Evolutionary conservation across 2,329 filamentous ascomycete genomes (phyloP).

Genomic region (Madurella mycetomatis): DNA sequence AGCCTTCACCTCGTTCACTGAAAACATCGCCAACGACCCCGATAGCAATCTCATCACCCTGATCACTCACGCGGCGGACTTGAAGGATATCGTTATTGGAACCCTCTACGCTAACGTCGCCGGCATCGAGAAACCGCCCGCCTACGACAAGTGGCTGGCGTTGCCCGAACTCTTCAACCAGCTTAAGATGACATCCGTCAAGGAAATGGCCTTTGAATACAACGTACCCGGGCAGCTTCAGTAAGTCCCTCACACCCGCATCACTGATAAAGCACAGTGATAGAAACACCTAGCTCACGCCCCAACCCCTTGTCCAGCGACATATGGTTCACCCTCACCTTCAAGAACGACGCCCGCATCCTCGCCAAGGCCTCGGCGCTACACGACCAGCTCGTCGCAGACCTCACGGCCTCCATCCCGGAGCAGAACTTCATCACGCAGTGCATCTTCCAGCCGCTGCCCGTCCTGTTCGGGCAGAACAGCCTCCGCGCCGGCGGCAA

Average conservation of each 20-base stretch:
- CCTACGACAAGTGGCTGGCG: slow-evolving; percentile 19
- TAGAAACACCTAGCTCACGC: not conserved
- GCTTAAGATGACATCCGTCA: slow-evolving; percentile 19
- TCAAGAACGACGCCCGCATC: slow-evolving; percentile 35
- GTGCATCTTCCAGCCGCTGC: slow-evolving; percentile 27
- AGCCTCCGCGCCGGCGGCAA: slow-evolving; percentile 24
- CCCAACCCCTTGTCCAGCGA: slow-evolving; percentile 20
- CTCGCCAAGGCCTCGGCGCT: slow-evolving; percentile 32
- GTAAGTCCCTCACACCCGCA: slow-evolving; percentile 9
- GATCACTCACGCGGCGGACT: slow-evolving; percentile 19
- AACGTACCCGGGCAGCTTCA: slow-evolving; percentile 15
- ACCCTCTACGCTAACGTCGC: slow-evolving; percentile 18
- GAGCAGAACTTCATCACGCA: slow-evolving; percentile 24
- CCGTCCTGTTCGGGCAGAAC: slow-evolving; percentile 10
- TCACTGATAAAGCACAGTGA: not conserved
- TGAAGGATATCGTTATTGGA: slow-evolving; percentile 18
- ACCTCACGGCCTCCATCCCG: slow-evolving; percentile 17
- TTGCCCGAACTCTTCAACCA: slow-evolving; percentile 18
- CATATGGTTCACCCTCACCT: slow-evolving; percentile 35
- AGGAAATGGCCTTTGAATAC: slow-evolving; percentile 22
- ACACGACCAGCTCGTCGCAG: slow-evolving; percentile 28
- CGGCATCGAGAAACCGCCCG: slow-evolving; percentile 18
- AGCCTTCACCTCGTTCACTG: slow-evolving; percentile 17
- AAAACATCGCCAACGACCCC: slow-evolving; percentile 13
- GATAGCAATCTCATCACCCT: slow-evolving; percentile 23